Percentiles rank a stretch among this genome's conserved stretches.
Conservation (phyloP, 139 green algal species). For the Chlamydomonas sp. region DNA sequence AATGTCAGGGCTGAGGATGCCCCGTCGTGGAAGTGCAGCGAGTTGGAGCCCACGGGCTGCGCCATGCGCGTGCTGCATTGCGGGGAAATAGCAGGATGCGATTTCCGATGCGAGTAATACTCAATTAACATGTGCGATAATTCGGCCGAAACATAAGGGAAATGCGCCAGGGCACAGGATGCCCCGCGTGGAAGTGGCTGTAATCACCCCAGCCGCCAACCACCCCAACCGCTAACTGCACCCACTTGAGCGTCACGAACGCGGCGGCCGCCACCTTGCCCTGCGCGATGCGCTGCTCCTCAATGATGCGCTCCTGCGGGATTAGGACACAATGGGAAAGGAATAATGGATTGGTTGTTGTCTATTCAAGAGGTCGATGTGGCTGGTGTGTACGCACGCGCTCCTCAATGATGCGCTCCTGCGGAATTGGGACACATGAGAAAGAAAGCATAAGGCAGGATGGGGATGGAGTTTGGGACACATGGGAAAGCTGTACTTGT, state of each 20-base stretch:
- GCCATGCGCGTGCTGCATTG: slow-evolving; percentile 47
- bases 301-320: slow-evolving; percentile 32
- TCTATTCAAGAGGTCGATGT: too few relatives aligned
- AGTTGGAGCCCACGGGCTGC: slow-evolving; percentile 57
- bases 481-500: too few relatives aligned
- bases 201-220: too few relatives aligned
- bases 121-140: too few relatives aligned
- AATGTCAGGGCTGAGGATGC: too few relatives aligned
- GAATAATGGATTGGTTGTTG: too few relatives aligned
- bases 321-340: too few relatives aligned
- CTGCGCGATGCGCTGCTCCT: slow-evolving; percentile 22
- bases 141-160: too few relatives aligned
- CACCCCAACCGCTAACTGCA: too few relatives aligned
- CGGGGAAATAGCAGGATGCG: background rate
- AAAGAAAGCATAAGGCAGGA: background rate
- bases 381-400: background rate
- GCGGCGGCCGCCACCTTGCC: slow-evolving; percentile 43
- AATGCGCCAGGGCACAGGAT: too few relatives aligned
- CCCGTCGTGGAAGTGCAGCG: slow-evolving; percentile 72
- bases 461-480: too few relatives aligned
- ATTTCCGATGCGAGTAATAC: too few relatives aligned
- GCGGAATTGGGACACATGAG: background rate
- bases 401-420: slow-evolving; percentile 41
- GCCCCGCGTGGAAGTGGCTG: slow-evolving; percentile 66
- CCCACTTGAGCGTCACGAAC: slow-evolving; percentile 73